Conservation (phyloP, 2,329 filamentous ascomycete genomes). For the Thelonectria blattea region DNA sequence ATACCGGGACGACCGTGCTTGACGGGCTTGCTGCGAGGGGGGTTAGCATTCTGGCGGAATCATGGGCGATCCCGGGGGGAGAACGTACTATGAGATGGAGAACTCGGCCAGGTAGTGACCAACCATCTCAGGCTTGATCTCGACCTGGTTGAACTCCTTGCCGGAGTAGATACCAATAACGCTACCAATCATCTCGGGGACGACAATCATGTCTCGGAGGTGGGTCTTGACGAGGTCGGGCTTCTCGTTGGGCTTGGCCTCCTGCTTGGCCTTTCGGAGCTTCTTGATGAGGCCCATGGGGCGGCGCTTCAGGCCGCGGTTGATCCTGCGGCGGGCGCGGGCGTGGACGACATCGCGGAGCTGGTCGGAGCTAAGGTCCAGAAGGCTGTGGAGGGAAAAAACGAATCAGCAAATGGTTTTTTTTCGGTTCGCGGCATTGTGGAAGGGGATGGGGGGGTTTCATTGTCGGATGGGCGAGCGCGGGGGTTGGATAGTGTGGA, state of each 20-base stretch:
- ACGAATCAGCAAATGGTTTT: slow-evolving; percentile 29
- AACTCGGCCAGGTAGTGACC: slow-evolving; percentile 99
- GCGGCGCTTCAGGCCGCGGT: slow-evolving; percentile 99
- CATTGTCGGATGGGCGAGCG: slow-evolving; percentile 37
- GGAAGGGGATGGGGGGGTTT: background rate
- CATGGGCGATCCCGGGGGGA: background rate
- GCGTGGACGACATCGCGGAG: slow-evolving; percentile 99
- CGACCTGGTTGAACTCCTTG: slow-evolving; percentile 99
- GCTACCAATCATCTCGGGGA: slow-evolving; percentile 99
- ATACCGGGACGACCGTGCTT: slow-evolving; percentile 99
- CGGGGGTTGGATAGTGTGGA: slow-evolving; percentile 3
- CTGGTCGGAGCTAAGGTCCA: slow-evolving; percentile 98
- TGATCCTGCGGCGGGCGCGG: slow-evolving; percentile 97
- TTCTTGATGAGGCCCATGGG: slow-evolving; percentile 99
- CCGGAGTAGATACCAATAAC: slow-evolving; percentile 99
- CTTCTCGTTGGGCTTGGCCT: slow-evolving; percentile 99
- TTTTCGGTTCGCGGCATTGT: too few relatives aligned
- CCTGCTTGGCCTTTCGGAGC: slow-evolving; percentile 99
- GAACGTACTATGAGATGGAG: slow-evolving; percentile 97
- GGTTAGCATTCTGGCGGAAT: slow-evolving; percentile 53
- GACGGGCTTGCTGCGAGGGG: slow-evolving; percentile 83
- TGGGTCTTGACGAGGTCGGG: slow-evolving; percentile 99
- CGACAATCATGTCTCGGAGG: slow-evolving; percentile 99
- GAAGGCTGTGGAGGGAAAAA: slow-evolving; percentile 69
- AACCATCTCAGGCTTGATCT: slow-evolving; percentile 99